These are phyloP conservation scores for Amphibolis antarctica DNA, from an alignment of 106 monocot genomes.

Conservation along the genomic window DNA sequence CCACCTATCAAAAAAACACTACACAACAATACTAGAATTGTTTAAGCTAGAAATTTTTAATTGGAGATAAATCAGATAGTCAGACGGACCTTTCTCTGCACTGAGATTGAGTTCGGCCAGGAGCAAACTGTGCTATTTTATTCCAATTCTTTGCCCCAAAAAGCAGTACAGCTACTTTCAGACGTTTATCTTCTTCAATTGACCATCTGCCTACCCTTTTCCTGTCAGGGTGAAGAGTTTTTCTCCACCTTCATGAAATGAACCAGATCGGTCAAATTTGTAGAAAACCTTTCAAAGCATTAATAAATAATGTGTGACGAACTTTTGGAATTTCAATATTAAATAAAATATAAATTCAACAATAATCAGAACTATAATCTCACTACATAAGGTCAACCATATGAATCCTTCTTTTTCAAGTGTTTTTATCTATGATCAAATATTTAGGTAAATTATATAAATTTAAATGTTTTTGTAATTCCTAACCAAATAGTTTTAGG, in stretches of 20 bases:
- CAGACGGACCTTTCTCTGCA: conserved; percentile 71
- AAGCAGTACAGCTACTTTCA: conserved; percentile 80
- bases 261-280: not conserved
- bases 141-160: conserved; percentile 87
- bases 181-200: conserved; percentile 84
- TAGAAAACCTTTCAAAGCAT: not conserved
- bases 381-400: too few relatives aligned
- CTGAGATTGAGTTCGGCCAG: conserved; percentile 79
- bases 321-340: too few relatives aligned
- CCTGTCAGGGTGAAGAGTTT: conserved; percentile 55
- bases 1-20: conserved; percentile 47
- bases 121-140: conserved; percentile 60
- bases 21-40: not conserved
- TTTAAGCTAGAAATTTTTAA: not conserved
- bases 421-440: too few relatives aligned
- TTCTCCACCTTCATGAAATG: conserved; percentile 60
- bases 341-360: too few relatives aligned
- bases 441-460: too few relatives aligned
- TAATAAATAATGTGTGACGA: too few relatives aligned
- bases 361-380: too few relatives aligned
- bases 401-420: too few relatives aligned
- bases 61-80: not conserved
- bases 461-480: too few relatives aligned
- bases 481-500: too few relatives aligned
- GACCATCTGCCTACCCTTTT: conserved; percentile 83